Conservation (phyloP, 495 filamentous ascomycete species). For the Podospora bellae-mahoneyi region DNA sequence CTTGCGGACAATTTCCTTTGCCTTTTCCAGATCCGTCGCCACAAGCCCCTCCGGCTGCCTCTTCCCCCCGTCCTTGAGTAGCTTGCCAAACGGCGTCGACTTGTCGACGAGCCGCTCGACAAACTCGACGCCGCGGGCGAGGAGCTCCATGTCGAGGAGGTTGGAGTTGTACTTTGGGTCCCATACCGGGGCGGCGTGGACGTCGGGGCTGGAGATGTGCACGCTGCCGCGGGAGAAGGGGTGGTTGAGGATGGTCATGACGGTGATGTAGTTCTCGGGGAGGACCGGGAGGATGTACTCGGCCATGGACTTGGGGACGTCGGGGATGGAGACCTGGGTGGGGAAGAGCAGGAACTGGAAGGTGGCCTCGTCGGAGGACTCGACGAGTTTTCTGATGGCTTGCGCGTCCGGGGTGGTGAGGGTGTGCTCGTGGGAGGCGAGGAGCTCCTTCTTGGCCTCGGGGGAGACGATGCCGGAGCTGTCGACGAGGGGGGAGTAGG, state of each 20-base stretch:
- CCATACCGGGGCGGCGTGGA: constrained; percentile 39
- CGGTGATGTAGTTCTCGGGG: constrained; percentile 41
- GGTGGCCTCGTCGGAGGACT: constrained; percentile 28
- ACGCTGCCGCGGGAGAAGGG: constrained; percentile 58
- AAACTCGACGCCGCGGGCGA: constrained; percentile 46
- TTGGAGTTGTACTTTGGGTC: constrained; percentile 56
- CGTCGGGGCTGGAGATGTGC: constrained; percentile 48
- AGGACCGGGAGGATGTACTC: constrained; percentile 32
- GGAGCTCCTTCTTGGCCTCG: constrained; percentile 28
- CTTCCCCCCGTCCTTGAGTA: constrained; percentile 35
- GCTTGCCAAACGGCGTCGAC: constrained; percentile 33
- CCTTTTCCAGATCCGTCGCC: constrained; percentile 34
- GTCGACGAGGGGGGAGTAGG: constrained; percentile 43
- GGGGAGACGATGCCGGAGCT: constrained; percentile 31
- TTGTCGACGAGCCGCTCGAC: constrained; percentile 44
- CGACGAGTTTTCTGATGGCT: constrained; percentile 32
- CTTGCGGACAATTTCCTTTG: constrained; percentile 37
- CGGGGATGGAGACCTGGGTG: constrained; percentile 33
- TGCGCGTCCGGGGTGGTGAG: constrained; percentile 8
- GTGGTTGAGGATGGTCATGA: constrained; percentile 43
- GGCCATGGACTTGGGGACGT: constrained; percentile 33
- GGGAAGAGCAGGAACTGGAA: constrained; percentile 44
- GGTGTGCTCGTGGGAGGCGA: constrained; percentile 24
- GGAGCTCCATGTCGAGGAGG: constrained; percentile 48
- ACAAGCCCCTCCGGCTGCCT: constrained; percentile 23